Conservation (phyloP, 2,329 filamentous ascomycete genomes). For the Chrysoporthe cubensis region DNA sequence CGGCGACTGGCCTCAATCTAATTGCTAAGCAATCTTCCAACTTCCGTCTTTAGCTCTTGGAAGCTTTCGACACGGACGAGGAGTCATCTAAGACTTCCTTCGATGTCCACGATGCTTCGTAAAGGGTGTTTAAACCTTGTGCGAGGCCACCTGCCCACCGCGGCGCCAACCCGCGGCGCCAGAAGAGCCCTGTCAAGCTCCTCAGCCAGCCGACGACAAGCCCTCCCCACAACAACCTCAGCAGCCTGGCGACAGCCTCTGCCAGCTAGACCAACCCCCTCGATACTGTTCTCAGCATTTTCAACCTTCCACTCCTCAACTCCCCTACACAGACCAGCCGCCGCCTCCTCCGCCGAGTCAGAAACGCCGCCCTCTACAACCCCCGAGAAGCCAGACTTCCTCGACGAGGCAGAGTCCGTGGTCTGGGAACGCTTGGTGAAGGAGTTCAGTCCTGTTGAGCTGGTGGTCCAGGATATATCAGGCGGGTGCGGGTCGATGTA, state of each 20-base stretch:
- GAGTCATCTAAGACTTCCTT: neutral
- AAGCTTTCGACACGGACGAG: neutral
- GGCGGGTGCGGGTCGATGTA: constrained; percentile 90
- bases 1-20: constrained; percentile 5
- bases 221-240: constrained; percentile 5
- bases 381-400: constrained; percentile 51
- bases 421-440: constrained; percentile 59
- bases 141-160: constrained; percentile 7
- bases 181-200: constrained; percentile 17
- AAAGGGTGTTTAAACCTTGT: constrained; percentile 20
- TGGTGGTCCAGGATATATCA: constrained; percentile 76
- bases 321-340: constrained; percentile 33
- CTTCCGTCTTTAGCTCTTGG: neutral
- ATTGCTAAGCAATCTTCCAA: constrained; percentile 9
- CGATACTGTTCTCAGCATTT: neutral
- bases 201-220: neutral
- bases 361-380: constrained; percentile 23
- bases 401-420: constrained; percentile 59
- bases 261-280: neutral
- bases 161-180: neutral
- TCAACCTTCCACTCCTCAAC: constrained; percentile 33
- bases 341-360: constrained; percentile 35
- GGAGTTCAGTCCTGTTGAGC: constrained; percentile 54
- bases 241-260: constrained; percentile 5
- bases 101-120: constrained; percentile 17